phyloP scores from a whole-genome alignment of 83 land plant genomes.

The Thuja plicata region DNA sequence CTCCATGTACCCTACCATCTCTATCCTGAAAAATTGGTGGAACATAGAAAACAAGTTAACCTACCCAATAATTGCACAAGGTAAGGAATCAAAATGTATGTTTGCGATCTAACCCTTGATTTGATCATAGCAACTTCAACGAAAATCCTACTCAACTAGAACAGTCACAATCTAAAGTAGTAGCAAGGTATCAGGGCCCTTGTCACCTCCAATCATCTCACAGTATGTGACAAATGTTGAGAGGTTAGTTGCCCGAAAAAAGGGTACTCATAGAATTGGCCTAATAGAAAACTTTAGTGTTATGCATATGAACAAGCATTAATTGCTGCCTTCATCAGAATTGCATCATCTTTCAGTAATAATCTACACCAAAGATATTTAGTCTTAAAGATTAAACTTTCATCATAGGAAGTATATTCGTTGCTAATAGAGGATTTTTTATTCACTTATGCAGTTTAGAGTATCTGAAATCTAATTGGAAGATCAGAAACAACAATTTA shows the following conservation, averaged over 20 bases:
- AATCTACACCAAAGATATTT: background rate
- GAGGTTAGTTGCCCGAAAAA: background rate
- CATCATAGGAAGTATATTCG: background rate
- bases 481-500: background rate
- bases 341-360: background rate
- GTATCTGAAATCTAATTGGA: background rate
- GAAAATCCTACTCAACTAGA: background rate
- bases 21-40: no score
- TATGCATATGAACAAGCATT: background rate
- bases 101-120: background rate
- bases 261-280: background rate
- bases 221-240: background rate
- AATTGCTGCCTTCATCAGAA: background rate
- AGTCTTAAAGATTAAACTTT: background rate
- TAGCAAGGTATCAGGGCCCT: background rate
- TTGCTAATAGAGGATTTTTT: background rate
- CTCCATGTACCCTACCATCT: no score
- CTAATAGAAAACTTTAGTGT: background rate
- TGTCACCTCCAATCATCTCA: background rate
- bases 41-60: background rate
- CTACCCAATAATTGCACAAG: background rate
- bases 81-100: background rate
- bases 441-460: background rate
- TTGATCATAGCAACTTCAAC: background rate
- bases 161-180: background rate